phyloP scores from a whole-genome alignment of 148 eudicot genomes.

The Nepenthes mirabilis region DNA sequence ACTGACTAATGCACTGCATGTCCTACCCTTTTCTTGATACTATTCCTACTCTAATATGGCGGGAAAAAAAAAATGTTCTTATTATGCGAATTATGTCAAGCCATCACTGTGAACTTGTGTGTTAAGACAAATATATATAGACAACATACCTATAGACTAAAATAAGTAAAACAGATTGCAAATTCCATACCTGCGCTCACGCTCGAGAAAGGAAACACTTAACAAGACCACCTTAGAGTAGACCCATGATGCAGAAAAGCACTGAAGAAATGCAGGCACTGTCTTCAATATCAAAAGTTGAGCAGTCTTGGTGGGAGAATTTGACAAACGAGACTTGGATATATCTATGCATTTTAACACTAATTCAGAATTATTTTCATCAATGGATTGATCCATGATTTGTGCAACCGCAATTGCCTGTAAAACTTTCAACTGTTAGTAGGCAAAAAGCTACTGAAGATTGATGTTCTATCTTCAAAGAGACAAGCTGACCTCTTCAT shows the following conservation, averaged over 20 bases:
- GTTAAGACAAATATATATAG: no score
- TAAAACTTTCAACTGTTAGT: not conserved
- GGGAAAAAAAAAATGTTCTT: no score
- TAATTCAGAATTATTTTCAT: conserved; percentile 39
- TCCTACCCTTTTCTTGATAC: no score
- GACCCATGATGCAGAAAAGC: conserved; percentile 76
- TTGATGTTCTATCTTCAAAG: conserved; percentile 3
- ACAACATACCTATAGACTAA: not conserved
- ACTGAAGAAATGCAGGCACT: conserved; percentile 31
- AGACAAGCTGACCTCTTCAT: conserved; percentile 67
- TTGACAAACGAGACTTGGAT: conserved; percentile 39
- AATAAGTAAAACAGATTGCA: conserved; percentile 4
- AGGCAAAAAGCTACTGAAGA: conserved; percentile 8
- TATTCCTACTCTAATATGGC: no score
- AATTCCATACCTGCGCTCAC: conserved; percentile 44
- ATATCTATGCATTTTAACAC: conserved; percentile 49
- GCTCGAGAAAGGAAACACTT: conserved; percentile 78
- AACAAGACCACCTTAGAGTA: conserved; percentile 72
- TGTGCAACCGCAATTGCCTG: conserved; percentile 90
- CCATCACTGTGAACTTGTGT: no score
- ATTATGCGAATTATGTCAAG: no score
- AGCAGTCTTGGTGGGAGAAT: conserved; percentile 12
- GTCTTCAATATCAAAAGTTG: conserved; percentile 22
- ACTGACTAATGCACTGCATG: no score
- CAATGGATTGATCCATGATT: conserved; percentile 78